These are phyloP conservation scores for Gossypium davidsonii DNA, from an alignment of 441 rosid species.

Conservation along the genomic window DNA sequence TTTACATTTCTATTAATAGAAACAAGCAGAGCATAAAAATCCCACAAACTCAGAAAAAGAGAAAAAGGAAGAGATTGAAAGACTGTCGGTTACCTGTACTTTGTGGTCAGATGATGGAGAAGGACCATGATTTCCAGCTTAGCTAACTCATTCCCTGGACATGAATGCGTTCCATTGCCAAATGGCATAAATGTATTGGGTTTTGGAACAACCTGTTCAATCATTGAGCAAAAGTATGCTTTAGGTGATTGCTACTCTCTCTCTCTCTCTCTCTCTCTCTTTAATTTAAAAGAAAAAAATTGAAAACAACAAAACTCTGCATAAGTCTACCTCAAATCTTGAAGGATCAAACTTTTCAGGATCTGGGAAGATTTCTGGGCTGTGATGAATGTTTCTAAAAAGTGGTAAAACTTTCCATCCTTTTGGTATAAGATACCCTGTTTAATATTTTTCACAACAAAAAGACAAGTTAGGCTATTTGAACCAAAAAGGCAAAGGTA, in stretches of 20 bases:
- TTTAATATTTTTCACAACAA: not conserved
- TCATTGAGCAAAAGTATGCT: constrained; percentile 11
- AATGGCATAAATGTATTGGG: constrained; percentile 92
- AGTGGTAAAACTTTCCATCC: constrained; percentile 98
- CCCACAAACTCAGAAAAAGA: too few relatives aligned
- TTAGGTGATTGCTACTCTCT: not conserved
- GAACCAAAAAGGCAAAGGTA: not conserved
- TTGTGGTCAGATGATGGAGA: constrained; percentile 84
- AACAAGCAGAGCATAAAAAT: not conserved
- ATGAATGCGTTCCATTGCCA: constrained; percentile 85
- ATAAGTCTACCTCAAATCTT: constrained; percentile 64
- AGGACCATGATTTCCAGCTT: constrained; percentile 76
- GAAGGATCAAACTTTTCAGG: constrained; percentile 96
- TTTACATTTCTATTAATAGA: constrained; percentile 17
- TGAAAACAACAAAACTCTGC: not conserved
- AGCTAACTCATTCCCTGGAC: constrained; percentile 94
- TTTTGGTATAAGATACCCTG: constrained; percentile 90
- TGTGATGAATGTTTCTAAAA: constrained; percentile 92
- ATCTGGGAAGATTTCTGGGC: constrained; percentile 59
- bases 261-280: not conserved
- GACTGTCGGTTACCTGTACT: constrained; percentile 55
- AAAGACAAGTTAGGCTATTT: not conserved
- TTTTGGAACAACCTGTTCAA: constrained; percentile 62
- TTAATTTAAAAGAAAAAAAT: not conserved
- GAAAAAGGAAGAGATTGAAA: not conserved